Conservation (phyloP, 2,329 filamentous ascomycete species). For the Xylariomycetidae sp. region DNA sequence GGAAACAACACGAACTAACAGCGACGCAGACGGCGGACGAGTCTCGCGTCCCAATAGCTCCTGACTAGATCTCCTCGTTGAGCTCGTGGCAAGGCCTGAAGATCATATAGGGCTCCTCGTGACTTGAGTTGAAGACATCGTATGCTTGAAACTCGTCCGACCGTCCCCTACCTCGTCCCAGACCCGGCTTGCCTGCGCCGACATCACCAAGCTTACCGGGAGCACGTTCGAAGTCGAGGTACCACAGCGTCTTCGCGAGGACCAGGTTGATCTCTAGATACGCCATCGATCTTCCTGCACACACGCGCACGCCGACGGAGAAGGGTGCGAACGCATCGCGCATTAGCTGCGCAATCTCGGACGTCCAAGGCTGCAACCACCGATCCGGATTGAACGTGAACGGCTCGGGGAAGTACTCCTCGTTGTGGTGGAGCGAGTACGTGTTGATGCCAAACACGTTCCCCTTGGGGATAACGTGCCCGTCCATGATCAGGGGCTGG, state of each 20-base stretch:
- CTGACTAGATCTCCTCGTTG: too few species aligned
- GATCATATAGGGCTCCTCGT: neutral
- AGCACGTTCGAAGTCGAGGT: slow-evolving; percentile 29
- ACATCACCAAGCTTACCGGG: slow-evolving; percentile 1
- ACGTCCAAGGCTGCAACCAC: slow-evolving; percentile 9
- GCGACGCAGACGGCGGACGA: too few species aligned
- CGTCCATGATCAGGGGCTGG: slow-evolving; percentile 8
- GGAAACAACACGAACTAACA: too few species aligned
- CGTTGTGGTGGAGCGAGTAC: slow-evolving; percentile 6
- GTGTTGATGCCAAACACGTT: slow-evolving; percentile 5
- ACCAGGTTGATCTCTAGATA: slow-evolving; percentile 37
- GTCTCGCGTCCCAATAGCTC: too few species aligned
- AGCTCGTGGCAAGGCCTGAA: too few species aligned
- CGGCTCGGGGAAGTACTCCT: slow-evolving; percentile 7
- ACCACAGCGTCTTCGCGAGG: slow-evolving; percentile 34
- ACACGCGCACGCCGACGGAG: slow-evolving; percentile 26
- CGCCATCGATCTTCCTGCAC: slow-evolving; percentile 41
- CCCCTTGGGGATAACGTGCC: slow-evolving; percentile 3
- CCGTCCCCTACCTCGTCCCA: neutral
- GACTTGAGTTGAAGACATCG: neutral
- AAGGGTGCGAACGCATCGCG: slow-evolving; percentile 29
- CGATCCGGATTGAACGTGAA: slow-evolving; percentile 13
- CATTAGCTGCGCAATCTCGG: slow-evolving; percentile 11
- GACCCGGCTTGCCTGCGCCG: neutral
- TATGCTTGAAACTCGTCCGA: neutral